Evolutionary conservation across 2,329 filamentous ascomycete species (phyloP).

Genomic region (Fusarium devonianum): DNA sequence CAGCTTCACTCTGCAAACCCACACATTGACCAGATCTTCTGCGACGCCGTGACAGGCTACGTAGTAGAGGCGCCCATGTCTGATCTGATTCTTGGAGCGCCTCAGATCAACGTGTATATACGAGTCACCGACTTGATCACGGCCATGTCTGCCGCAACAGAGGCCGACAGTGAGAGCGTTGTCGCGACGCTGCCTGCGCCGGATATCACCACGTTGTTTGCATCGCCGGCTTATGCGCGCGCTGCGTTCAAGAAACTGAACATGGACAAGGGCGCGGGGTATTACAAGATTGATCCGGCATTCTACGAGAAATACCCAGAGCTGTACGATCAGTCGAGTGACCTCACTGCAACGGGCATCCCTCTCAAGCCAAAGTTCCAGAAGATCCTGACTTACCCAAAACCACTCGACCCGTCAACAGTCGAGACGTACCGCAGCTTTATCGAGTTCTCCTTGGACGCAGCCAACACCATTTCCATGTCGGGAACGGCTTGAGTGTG

Average conservation of each 20-base stretch:
- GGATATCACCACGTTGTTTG: conserved; percentile 35
- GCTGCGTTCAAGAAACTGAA: conserved; percentile 41
- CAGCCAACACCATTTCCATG: conserved; percentile 30
- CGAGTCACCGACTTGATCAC: conserved; percentile 43
- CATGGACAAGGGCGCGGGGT: conserved; percentile 44
- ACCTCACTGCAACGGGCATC: conserved; percentile 41
- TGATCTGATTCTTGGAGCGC: conserved; percentile 37
- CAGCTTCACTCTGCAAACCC: conserved; percentile 44
- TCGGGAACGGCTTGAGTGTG: neutral
- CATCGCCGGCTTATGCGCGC: conserved; percentile 34
- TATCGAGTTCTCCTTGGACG: conserved; percentile 45
- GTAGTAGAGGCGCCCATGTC: conserved; percentile 44
- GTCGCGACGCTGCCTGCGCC: conserved; percentile 36
- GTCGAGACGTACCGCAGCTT: conserved; percentile 46
- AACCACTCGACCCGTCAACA: conserved; percentile 39
- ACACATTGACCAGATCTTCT: conserved; percentile 44
- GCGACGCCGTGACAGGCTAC: conserved; percentile 45
- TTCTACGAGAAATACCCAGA: conserved; percentile 46
- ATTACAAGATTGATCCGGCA: conserved; percentile 46
- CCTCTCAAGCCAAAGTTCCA: conserved; percentile 42
- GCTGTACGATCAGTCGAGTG: conserved; percentile 38
- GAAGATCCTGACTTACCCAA: conserved; percentile 42
- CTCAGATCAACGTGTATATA: conserved; percentile 40
- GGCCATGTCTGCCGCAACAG: conserved; percentile 29
- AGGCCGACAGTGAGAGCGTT: neutral